Evolutionary conservation across 495 filamentous ascomycete species (phyloP).

Genomic region (Cairneyella variabilis): DNA sequence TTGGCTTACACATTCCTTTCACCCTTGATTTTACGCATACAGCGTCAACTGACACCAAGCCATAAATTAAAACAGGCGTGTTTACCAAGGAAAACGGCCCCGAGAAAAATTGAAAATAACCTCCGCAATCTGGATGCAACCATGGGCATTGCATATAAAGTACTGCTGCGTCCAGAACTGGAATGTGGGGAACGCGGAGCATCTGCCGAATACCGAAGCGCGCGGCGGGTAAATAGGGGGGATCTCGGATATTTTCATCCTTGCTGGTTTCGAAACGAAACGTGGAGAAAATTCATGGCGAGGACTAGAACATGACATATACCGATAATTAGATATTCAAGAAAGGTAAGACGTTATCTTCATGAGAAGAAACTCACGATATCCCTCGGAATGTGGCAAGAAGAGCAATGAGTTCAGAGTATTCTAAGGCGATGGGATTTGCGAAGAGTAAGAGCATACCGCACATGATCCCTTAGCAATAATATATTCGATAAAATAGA

Average conservation of each 20-base stretch:
- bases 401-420: too few species aligned
- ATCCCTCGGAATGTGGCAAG: too few species aligned
- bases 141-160: neutral
- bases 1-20: neutral
- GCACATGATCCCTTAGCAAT: too few species aligned
- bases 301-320: too few species aligned
- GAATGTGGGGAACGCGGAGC: slow-evolving; percentile 10
- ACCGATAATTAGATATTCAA: too few species aligned
- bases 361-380: too few species aligned
- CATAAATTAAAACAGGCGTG: neutral
- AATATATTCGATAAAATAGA: too few species aligned
- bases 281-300: neutral
- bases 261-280: neutral
- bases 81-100: neutral
- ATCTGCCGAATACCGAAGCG: slow-evolving; percentile 2
- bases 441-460: too few species aligned
- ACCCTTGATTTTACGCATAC: neutral
- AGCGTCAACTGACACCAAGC: neutral
- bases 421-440: too few species aligned
- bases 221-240: neutral
- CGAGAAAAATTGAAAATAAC: neutral
- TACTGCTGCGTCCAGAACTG: neutral
- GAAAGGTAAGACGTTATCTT: too few species aligned
- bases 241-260: neutral
- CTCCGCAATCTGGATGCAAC: neutral